Conservation (phyloP, 78 protist genomes). For the Emiliania huxleyi region DNA sequence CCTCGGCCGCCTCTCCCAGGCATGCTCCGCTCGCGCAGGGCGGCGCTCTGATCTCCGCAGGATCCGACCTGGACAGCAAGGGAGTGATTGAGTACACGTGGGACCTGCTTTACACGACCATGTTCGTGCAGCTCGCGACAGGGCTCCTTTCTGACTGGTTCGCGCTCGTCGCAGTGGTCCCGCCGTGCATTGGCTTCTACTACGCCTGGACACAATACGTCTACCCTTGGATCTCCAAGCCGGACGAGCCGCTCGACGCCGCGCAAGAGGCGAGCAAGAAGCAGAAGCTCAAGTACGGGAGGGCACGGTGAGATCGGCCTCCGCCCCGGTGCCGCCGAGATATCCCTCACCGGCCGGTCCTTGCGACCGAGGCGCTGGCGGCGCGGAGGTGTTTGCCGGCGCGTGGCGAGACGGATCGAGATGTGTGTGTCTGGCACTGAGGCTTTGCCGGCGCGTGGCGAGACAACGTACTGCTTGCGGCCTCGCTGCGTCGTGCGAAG, state of each 20-base stretch:
- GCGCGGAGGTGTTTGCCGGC: too few relatives aligned
- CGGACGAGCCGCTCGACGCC: neutral
- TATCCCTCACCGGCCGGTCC: too few relatives aligned
- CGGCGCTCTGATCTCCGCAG: neutral
- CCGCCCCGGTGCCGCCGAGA: too few relatives aligned
- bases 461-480: too few relatives aligned
- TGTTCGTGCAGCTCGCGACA: neutral
- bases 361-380: too few relatives aligned
- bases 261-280: neutral
- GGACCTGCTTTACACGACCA: neutral
- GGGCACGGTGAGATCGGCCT: neutral
- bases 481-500: too few relatives aligned
- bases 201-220: neutral
- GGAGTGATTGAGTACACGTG: neutral
- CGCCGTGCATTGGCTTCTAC: neutral
- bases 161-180: neutral
- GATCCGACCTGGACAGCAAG: neutral
- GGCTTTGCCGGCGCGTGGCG: too few relatives aligned
- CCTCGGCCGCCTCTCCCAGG: neutral
- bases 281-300: neutral
- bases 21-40: neutral
- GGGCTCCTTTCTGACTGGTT: neutral
- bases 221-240: neutral
- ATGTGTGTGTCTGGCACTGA: too few relatives aligned
- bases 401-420: too few relatives aligned